Base-by-base conservation (phyloP, 257 asterid species). In the Rehmannia glutinosa region DNA sequence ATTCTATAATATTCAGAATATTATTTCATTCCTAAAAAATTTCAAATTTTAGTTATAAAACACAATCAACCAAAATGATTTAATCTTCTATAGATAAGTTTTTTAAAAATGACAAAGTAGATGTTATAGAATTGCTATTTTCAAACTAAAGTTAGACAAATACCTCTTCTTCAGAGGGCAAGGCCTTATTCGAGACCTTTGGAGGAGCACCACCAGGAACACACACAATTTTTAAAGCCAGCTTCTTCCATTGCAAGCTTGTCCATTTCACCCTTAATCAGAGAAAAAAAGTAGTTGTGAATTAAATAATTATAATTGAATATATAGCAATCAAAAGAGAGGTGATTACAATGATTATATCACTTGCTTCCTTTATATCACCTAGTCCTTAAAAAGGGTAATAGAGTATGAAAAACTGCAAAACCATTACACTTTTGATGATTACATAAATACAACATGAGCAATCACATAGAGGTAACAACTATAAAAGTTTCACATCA, bases 241-340 rank as follows among this genome's bases (percentile, higher is more conserved):
- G 97, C 97, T 76, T 93, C 99, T 85, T 90, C 99, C 96, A 93
- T 82, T 35, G 99, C 90, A 82, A 93, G 99, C 83, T 93, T 93
- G 82, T 93, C 97, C 84, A 93, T 90, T 83, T 93, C 99, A 75
- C 97, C 99, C 80, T 93, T 97, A 80, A 69, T 58, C 9, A 67
- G 28, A 50, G n/a, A 53, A 51, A 58, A 15, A 47, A 72, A 42
- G n/a, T 64, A 63, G 69, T 35, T 57, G 28, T 64, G 36, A 45
- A 64, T 61, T 19, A 64, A 64, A 20, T 77, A 13, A 66, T 19
- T 47, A n/a, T 51, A 71, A 69, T 53, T 49, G 62, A 50, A n/a
- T n/a, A 73, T 32, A 57, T 8, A 71, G 58, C 49, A 42, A 73
- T 75, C 24, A 66, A 61, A 73, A 63, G 65, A 56, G 47, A 28